Base-by-base conservation (phyloP, 495 filamentous ascomycete species). In the Chlorociboria aeruginascens region DNA sequence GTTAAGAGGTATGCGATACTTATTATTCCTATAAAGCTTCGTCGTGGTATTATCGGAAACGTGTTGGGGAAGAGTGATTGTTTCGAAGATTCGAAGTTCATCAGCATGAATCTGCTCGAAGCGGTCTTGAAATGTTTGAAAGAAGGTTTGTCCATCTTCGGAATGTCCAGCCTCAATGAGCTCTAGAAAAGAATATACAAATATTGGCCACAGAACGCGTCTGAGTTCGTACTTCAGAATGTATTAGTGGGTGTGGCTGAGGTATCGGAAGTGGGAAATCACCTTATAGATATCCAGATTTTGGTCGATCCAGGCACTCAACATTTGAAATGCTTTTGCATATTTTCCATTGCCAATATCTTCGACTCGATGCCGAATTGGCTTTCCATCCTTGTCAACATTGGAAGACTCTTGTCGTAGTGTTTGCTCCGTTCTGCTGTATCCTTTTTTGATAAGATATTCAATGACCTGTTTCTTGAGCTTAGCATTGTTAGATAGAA, bases 391-490 rank as follows among this genome's bases (percentile, higher is more conserved):
- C 35, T 79, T 78, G 48, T 88, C 85, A 39, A 85, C 72, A 51
- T 82, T 76, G 2, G 77, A 78, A n/a, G 89, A 93, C 58, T 98
- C 92, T 63, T 85, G 80, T 11, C 93, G 80, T 38, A 98, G 82
- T 69, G 88, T 89, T 11, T 90, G 86, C 60, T 98, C 92, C 0
- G 92, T 97, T 17, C 83, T 79, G 40, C 75, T 86, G 62, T 96
- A 98, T 1, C 92, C 92, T 59, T 96, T 96, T 66, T 98, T 98
- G 41, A 83, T 78, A 10, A 98, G 69, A 62, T 98, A 98, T 55
- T 98, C 92, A 16, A 95, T 92, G 31, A 98, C 89, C 89, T 61
- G 49, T 33, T 33, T 25, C 2, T 25, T 4, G 20, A 25, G 20
- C 20, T 25, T 25, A 25, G 20, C 20, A 25, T 25, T 25, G 20